Evolutionary conservation across 2,329 filamentous ascomycete genomes (phyloP), one percentile per base, ranked within the genome.

Genomic region (Fusarium palustre): DNA sequence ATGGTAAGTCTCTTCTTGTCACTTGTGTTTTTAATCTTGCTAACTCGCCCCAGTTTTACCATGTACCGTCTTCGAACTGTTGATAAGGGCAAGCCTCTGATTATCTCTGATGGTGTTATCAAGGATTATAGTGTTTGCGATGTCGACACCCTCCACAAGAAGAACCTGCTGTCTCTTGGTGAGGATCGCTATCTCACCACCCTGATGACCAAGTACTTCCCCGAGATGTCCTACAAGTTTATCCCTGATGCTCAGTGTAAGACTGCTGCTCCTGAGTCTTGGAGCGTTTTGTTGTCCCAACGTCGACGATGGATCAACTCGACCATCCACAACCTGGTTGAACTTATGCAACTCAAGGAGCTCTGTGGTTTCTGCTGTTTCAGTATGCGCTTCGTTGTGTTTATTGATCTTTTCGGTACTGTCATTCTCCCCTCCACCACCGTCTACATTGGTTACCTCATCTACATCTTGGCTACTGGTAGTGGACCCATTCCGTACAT

Each of bases 301-400:
- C 91, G 96, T 86, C 94, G 96, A 84, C 92, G 96, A 79, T 99
- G 96, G 96, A 99, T 99, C 80, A 99, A 99, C 83, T 98, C 96
- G 2, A 99, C 96, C 12, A 91, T 99, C 66, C 96, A 99, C 85
- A 99, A 99, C 79, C 81, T 99, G 77, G 92, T 91, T 28, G 96
- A 99, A 79, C 84, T 99, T 76, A 91, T 97, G 78, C 91, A 91
- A 75, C 86, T 99, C 47, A 91, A 94, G 79, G 94, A 99, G 76
- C 91, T 99, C 80, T 99, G 96, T 77, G 96, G 96, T 72, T 99
- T 99, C 89, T 99, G 96, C 83, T 97, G 92, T 82, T 98, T 98
- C 85, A 94, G 92, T 68, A 98, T 98, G 95, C 91, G 95, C 67
- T 97, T 98, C 75, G 88, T 98, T 68, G 96, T 98, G 70, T 92